Evolutionary conservation across 345 rosid species (phyloP).

Genomic region (Pugionium cornutum): DNA sequence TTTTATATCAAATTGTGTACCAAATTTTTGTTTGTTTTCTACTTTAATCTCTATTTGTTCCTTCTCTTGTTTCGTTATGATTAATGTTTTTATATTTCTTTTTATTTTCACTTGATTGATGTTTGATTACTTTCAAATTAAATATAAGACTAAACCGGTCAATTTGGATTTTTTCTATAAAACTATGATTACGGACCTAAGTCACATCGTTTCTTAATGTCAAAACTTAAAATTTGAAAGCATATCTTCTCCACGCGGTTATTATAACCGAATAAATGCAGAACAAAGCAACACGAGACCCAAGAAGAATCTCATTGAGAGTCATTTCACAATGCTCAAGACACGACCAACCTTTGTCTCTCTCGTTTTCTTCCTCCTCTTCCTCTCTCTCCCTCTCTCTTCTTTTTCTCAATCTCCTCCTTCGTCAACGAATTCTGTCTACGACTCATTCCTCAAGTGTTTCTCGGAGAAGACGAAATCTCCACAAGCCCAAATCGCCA

Average conservation of each 20-base stretch:
- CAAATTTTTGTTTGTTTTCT: neutral
- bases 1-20: neutral
- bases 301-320: neutral
- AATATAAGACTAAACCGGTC: too few relatives aligned
- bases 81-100: neutral
- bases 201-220: too few relatives aligned
- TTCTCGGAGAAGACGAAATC: slow-evolving; percentile 37
- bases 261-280: slow-evolving; percentile 28
- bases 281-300: slow-evolving; percentile 27
- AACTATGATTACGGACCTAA: too few relatives aligned
- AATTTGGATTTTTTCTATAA: too few relatives aligned
- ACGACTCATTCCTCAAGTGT: slow-evolving; percentile 49
- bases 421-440: slow-evolving; percentile 23
- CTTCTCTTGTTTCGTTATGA: slow-evolving; percentile 1
- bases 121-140: neutral
- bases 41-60: neutral
- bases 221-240: neutral
- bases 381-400: slow-evolving; percentile 18
- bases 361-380: slow-evolving; percentile 10
- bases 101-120: neutral
- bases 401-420: slow-evolving; percentile 25
- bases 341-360: slow-evolving; percentile 5
- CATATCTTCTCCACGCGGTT: slow-evolving; percentile 16
- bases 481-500: slow-evolving; percentile 28
- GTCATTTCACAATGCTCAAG: slow-evolving; percentile 13